phyloP scores from a whole-genome alignment of 2,329 filamentous ascomycete species.

The Sarocladiaceae sp. region DNA sequence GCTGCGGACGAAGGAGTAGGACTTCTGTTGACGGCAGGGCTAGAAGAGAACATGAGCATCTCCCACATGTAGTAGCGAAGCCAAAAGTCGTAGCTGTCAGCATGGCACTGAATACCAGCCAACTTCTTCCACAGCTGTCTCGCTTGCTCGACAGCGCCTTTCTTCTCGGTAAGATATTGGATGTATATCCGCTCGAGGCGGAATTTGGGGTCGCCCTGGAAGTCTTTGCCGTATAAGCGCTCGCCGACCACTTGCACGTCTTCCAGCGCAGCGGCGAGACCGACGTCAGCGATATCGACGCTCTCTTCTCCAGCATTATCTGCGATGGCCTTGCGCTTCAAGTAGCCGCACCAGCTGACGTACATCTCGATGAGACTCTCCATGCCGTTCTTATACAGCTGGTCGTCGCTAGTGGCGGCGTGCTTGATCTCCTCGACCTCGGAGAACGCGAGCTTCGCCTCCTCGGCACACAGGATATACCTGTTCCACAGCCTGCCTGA shows the following conservation, averaged over 20 bases:
- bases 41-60: slow-evolving; percentile 56
- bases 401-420: slow-evolving; percentile 76
- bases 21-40: slow-evolving; percentile 40
- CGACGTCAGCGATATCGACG: slow-evolving; percentile 82
- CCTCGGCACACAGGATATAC: slow-evolving; percentile 78
- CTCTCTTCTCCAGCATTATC: slow-evolving; percentile 72
- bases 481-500: slow-evolving; percentile 87
- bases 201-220: slow-evolving; percentile 81
- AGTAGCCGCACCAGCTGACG: slow-evolving; percentile 88
- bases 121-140: slow-evolving; percentile 72
- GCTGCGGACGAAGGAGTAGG: slow-evolving; percentile 39
- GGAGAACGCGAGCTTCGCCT: slow-evolving; percentile 66
- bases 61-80: slow-evolving; percentile 89
- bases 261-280: slow-evolving; percentile 78
- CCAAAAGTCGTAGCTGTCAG: slow-evolving; percentile 89
- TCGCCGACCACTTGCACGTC: slow-evolving; percentile 76
- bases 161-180: slow-evolving; percentile 82
- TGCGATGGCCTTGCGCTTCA: slow-evolving; percentile 78
- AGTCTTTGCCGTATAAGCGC: slow-evolving; percentile 64
- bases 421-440: slow-evolving; percentile 89
- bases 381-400: slow-evolving; percentile 81
- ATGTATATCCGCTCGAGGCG: slow-evolving; percentile 88
- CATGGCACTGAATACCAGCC: slow-evolving; percentile 54
- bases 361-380: slow-evolving; percentile 87
- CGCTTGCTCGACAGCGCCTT: slow-evolving; percentile 69